Conservation (phyloP, 768 basidiomycete genomes). For the Sarcodon sp. region DNA sequence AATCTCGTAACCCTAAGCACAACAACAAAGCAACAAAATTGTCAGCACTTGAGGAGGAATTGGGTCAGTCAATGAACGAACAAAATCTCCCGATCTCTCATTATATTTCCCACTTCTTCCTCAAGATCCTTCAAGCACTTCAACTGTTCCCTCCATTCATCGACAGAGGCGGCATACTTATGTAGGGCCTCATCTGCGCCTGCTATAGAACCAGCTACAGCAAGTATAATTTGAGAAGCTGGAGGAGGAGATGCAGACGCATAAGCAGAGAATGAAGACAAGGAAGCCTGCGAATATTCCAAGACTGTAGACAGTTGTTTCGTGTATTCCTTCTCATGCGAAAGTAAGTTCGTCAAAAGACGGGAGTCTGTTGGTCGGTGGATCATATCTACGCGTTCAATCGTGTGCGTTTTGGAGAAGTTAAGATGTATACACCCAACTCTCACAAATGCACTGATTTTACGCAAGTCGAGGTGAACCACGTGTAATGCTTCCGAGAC, state of each 20-base stretch:
- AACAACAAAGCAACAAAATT: background rate
- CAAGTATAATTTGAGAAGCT: slow-evolving; percentile 33
- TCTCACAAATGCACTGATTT: no score
- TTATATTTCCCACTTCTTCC: slow-evolving; percentile 57
- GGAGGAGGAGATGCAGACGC: slow-evolving; percentile 52
- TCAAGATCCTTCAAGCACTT: slow-evolving; percentile 50
- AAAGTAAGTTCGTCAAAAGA: slow-evolving; percentile 53
- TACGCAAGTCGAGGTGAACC: no score
- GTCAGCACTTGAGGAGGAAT: background rate
- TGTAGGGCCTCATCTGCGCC: slow-evolving; percentile 59
- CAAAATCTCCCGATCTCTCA: slow-evolving; percentile 76
- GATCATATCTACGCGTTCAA: slow-evolving; percentile 31
- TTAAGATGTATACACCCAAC: no score
- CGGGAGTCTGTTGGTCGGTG: slow-evolving; percentile 65
- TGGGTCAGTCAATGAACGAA: slow-evolving; percentile 21
- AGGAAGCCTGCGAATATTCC: slow-evolving; percentile 43
- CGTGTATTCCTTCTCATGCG: slow-evolving; percentile 60
- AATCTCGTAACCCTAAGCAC: slow-evolving; percentile 55
- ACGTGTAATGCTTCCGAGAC: no score
- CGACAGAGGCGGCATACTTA: slow-evolving; percentile 44
- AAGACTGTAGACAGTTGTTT: slow-evolving; percentile 47
- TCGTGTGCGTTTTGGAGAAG: no score
- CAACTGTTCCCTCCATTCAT: slow-evolving; percentile 54
- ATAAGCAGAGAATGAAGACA: slow-evolving; percentile 60
- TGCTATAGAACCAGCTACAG: slow-evolving; percentile 44